Conservation (phyloP, 805 yeast species). For the Saccharomycopsis oosterbeekiorum region DNA sequence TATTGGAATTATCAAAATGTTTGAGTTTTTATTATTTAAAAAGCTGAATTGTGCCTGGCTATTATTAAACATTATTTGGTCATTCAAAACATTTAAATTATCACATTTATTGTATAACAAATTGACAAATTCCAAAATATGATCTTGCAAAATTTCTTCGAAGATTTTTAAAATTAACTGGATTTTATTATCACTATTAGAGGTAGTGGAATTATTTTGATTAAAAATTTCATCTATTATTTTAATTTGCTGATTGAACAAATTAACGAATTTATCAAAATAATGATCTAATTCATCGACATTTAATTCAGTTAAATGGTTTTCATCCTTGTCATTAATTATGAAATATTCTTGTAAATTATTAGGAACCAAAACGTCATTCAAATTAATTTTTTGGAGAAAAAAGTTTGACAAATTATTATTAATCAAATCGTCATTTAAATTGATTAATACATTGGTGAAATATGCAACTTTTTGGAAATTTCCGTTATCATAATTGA, state of each 20-base stretch:
- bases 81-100: conserved; percentile 21
- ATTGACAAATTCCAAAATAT: conserved; percentile 24
- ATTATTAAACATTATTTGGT: conserved; percentile 25
- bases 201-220: background rate
- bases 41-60: background rate
- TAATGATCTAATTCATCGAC: conserved; percentile 21
- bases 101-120: conserved; percentile 21
- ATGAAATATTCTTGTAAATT: conserved; percentile 24
- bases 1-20: conserved; percentile 9
- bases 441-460: conserved; percentile 25
- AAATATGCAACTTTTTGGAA: conserved; percentile 28
- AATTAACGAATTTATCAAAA: conserved; percentile 23
- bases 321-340: conserved; percentile 4
- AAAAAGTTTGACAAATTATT: conserved; percentile 32
- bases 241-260: conserved; percentile 28
- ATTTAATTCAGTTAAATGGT: conserved; percentile 19
- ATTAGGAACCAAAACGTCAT: conserved; percentile 28
- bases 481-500: conserved; percentile 40
- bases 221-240: conserved; percentile 29
- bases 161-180: conserved; percentile 31
- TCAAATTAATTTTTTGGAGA: conserved; percentile 28
- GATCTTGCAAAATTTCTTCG: conserved; percentile 31
- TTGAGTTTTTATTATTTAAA: background rate
- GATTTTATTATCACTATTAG: conserved; percentile 24
- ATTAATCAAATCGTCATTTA: conserved; percentile 31